These are phyloP conservation scores for Sporothrix globosa DNA, from an alignment of 2,329 filamentous ascomycete genomes.

Conservation along the genomic window DNA sequence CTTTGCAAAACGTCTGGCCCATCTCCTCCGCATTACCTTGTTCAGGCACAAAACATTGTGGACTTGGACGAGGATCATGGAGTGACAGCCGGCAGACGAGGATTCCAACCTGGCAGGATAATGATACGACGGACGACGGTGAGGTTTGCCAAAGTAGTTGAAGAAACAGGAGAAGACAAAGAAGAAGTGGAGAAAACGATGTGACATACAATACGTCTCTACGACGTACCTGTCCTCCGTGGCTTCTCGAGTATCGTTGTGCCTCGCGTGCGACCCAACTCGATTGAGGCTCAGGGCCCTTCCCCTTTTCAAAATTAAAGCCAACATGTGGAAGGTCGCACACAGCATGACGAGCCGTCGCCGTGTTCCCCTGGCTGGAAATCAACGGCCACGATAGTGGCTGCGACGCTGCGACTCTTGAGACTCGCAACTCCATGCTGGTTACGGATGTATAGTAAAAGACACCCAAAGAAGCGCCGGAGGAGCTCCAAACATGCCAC, in stretches of 20 bases:
- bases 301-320: background rate
- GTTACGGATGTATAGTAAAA: background rate
- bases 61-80: background rate
- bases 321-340: background rate
- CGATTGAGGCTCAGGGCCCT: background rate
- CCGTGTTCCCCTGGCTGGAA: conserved; percentile 11
- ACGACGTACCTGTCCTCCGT: background rate
- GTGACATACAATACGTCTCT: background rate
- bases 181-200: too few species aligned
- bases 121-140: background rate
- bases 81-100: background rate
- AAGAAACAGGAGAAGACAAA: too few species aligned
- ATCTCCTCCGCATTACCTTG: background rate
- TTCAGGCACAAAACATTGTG: background rate
- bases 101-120: background rate
- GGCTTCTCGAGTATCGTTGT: background rate
- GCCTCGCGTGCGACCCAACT: background rate
- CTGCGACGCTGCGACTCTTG: conserved; percentile 11
- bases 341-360: conserved; percentile 13
- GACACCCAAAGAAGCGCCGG: background rate
- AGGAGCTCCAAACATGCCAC: background rate
- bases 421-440: background rate
- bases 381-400: background rate
- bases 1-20: conserved; percentile 11
- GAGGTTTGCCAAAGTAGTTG: background rate